Conservation (phyloP, 495 filamentous ascomycete genomes). For the Xylona heveae region DNA sequence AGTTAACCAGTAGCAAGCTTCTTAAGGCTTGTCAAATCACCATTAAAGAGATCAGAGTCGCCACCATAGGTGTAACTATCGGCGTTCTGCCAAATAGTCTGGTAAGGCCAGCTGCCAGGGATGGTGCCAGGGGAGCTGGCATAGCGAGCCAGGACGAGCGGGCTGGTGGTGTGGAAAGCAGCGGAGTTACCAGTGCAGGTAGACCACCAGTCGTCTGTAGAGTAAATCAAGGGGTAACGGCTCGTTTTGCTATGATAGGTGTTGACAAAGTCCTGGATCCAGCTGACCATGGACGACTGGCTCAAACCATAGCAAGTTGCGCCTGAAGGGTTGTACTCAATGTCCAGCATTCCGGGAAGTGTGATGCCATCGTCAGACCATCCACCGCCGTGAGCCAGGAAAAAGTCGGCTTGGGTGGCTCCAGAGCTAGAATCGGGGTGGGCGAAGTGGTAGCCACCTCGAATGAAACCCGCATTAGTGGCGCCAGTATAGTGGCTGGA, state of each 20-base stretch:
- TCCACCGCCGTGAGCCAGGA: slow-evolving; percentile 37
- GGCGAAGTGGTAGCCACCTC: slow-evolving; percentile 45
- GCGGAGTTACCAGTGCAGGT: slow-evolving; percentile 34
- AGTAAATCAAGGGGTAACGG: slow-evolving; percentile 38
- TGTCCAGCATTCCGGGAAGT: slow-evolving; percentile 44
- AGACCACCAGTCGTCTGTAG: slow-evolving; percentile 38
- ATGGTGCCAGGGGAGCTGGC: slow-evolving; percentile 24
- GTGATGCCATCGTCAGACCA: slow-evolving; percentile 40
- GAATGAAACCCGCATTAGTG: slow-evolving; percentile 31
- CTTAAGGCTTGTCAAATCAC: too few relatives aligned
- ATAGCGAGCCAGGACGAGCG: slow-evolving; percentile 36
- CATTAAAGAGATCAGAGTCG: slow-evolving; percentile 30
- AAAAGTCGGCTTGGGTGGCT: slow-evolving; percentile 32
- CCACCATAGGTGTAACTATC: slow-evolving; percentile 25
- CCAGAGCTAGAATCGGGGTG: slow-evolving; percentile 27
- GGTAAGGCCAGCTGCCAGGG: slow-evolving; percentile 34
- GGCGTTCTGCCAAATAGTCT: slow-evolving; percentile 39
- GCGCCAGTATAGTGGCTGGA: slow-evolving; percentile 31
- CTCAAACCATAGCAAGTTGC: slow-evolving; percentile 30
- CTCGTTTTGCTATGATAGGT: slow-evolving; percentile 28
- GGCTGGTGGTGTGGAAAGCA: slow-evolving; percentile 27
- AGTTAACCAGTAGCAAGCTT: too few relatives aligned
- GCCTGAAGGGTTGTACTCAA: slow-evolving; percentile 29
- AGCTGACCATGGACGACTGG: slow-evolving; percentile 29
- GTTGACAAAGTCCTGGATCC: slow-evolving; percentile 37